A percentile compares a stretch with the other conserved stretches of the same genome.
phyloP scores from a whole-genome alignment of 225 moss, liverwort and hornwort species.

The Rhytidiadelphus loreus region DNA sequence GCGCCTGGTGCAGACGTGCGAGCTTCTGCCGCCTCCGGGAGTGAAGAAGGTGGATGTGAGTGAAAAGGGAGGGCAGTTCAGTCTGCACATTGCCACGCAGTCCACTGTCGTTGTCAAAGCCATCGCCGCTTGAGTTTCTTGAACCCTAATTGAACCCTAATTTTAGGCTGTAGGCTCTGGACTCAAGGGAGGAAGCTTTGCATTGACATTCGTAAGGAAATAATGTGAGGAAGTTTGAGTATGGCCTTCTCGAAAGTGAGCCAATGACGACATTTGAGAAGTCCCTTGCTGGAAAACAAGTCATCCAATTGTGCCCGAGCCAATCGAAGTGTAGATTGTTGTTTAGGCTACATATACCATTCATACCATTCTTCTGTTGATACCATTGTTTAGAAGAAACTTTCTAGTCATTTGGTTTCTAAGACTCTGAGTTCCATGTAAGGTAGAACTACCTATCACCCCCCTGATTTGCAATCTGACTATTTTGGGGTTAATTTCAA shows the following conservation, averaged over 20 bases:
- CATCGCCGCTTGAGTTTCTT: not conserved
- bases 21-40: conserved; percentile 13
- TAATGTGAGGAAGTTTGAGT: not conserved
- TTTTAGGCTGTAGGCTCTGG: not conserved
- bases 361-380: not conserved
- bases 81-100: conserved; percentile 14
- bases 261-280: not conserved
- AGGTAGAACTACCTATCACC: no score
- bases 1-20: conserved; percentile 3
- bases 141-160: not conserved
- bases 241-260: not conserved
- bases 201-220: not conserved
- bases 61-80: conserved; percentile 38
- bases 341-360: no score
- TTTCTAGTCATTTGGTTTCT: not conserved
- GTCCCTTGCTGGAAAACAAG: not conserved
- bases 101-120: conserved; percentile 26
- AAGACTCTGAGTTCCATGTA: not conserved
- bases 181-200: not conserved
- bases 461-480: no score
- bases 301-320: not conserved
- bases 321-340: not conserved
- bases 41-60: not conserved
- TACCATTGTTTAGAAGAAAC: not conserved
- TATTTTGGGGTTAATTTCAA: no score